Evolutionary conservation across 73 alveolate species (phyloP).

Genomic region (Uronychia setigera): DNA sequence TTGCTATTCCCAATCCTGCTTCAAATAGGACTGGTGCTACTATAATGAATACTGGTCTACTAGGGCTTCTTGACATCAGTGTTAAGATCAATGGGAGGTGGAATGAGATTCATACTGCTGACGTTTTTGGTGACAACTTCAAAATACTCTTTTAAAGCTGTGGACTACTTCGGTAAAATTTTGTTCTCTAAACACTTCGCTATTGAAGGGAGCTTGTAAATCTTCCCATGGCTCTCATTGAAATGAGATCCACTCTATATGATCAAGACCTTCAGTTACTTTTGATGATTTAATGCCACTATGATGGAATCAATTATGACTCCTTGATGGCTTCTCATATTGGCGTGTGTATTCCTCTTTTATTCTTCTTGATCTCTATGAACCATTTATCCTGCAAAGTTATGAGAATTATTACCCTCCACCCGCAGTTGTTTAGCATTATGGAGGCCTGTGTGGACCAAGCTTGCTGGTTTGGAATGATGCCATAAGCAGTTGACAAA

Average conservation of each 20-base stretch:
- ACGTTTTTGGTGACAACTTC: slow-evolving; percentile 3
- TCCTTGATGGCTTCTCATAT: no score
- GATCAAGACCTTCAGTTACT: no score
- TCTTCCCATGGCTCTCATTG: not conserved
- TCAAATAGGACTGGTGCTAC: not conserved
- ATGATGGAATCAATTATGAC: no score
- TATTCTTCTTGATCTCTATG: no score
- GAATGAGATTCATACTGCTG: not conserved
- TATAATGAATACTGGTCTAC: not conserved
- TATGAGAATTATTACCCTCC: no score
- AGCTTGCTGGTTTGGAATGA: no score
- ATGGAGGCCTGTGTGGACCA: no score
- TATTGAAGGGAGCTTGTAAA: not conserved
- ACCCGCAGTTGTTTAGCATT: no score
- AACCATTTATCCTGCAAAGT: no score
- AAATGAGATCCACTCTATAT: not conserved
- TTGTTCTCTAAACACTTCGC: not conserved
- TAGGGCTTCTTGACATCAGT: not conserved
- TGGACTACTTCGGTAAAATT: not conserved
- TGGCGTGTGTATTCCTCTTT: no score
- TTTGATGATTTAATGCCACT: no score
- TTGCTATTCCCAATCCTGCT: not conserved
- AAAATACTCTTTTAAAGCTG: not conserved
- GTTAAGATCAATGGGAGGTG: not conserved
- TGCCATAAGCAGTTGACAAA: no score